Base-by-base conservation (phyloP, 192 early-diverging fungal genomes). In the Linnemannia elongata region DNA sequence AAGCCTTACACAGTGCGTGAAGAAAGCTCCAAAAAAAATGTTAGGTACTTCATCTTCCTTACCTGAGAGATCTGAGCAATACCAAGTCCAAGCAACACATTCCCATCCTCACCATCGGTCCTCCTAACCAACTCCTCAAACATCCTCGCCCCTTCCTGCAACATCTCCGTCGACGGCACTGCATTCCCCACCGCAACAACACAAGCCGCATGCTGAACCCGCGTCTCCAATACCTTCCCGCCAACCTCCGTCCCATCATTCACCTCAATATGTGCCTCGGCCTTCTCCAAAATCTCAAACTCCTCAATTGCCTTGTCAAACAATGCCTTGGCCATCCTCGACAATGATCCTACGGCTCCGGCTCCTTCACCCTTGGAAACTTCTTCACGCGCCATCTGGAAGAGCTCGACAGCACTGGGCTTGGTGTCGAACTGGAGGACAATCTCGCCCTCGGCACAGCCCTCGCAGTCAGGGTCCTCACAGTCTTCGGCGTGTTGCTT, bases 381-480 rank as follows among this genome's bases (percentile, higher is more conserved):
- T 54, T 92, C 93, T 18, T 93, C 92, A 24, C 92, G 82, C 13
- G 93, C 91, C 82, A 94, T 91, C 33, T 91, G 89, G 69, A 93
- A 92, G 7, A 95, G 90, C 52, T 93, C 92, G 74, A 87, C 76
- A 1, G 93, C 92, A 17, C 83, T 90, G 6, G 92, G 89, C 42
- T 89, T 83, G 13, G 89, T 90, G 12, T 93, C 88, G 78, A 91
- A 91, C 24, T 91, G 78, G 18, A 95, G 90, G 60, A 91, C 89
- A 27, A 95, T 82, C 35, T 92, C 91, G 12, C 94, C 94, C 57
- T 89, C 91, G 79, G 91, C 94, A 70, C 94, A 95, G 6, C 91
- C 93, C 13, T 87, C 72, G 75, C 94, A 95, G 6, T 84, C 78
- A 1, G 86, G 66, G 79, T 94, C 93, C 12, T 90, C 78, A 79